phyloP scores from a whole-genome alignment of 164 flowering plant species.

The Aristolochia californica region DNA sequence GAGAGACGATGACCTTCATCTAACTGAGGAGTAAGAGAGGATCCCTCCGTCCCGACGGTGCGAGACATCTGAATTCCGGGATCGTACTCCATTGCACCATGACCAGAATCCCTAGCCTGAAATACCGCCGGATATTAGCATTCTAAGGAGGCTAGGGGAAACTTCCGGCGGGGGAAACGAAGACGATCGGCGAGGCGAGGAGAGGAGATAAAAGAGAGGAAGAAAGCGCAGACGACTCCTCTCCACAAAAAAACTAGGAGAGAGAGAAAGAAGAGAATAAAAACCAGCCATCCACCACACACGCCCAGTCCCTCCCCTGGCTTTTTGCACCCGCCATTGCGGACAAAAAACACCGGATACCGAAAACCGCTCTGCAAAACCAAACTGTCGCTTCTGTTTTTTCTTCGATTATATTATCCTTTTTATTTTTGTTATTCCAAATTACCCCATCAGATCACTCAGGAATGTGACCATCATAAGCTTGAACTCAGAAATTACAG shows the following conservation, averaged over 20 bases:
- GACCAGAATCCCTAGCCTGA: conserved; percentile 11
- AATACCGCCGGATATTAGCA: conserved; percentile 11
- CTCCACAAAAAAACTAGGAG: conserved; percentile 38
- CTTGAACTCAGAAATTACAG: too few species aligned
- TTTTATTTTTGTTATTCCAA: too few species aligned
- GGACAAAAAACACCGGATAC: conserved; percentile 2
- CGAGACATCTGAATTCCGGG: conserved; percentile 44
- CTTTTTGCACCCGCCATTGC: background rate
- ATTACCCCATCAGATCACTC: too few species aligned
- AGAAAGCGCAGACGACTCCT: conserved; percentile 20
- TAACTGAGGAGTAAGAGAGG: conserved; percentile 35
- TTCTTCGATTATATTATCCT: too few species aligned
- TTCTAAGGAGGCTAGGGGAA: background rate
- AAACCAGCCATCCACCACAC: conserved; percentile 22
- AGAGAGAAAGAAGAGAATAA: too few species aligned
- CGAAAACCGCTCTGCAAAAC: conserved; percentile 3
- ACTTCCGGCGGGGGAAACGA: conserved; percentile 5
- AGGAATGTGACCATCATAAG: too few species aligned
- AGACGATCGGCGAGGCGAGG: conserved; percentile 2
- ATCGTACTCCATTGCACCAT: conserved; percentile 34
- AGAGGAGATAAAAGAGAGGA: conserved; percentile 4
- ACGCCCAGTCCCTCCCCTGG: too few species aligned
- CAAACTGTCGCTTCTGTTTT: conserved; percentile 3
- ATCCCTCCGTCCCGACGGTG: conserved; percentile 28
- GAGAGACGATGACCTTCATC: conserved; percentile 27